Percentiles rank a stretch among this genome's conserved stretches.
Conservation (phyloP, 2,329 filamentous ascomycete genomes). For the Xylariaceae sp. region DNA sequence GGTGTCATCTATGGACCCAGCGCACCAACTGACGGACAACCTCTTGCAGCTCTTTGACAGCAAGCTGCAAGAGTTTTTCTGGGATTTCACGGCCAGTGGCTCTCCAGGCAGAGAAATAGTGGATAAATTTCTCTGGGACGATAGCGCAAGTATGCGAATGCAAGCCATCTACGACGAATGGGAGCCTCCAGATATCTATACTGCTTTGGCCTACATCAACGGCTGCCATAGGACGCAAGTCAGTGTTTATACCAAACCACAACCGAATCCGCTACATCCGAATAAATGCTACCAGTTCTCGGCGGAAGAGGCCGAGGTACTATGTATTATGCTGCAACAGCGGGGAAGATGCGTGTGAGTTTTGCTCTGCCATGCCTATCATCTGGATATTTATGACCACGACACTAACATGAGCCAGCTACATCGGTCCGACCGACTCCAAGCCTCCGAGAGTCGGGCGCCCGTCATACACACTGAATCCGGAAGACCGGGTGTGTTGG, state of each 20-base stretch:
- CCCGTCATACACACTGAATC: slow-evolving; percentile 19
- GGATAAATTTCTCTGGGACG: slow-evolving; percentile 8
- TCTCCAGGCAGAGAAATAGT: slow-evolving; percentile 2
- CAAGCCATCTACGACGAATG: no score
- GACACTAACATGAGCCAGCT: slow-evolving; percentile 16
- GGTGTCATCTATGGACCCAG: slow-evolving; percentile 24
- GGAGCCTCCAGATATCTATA: no score
- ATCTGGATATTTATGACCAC: background rate
- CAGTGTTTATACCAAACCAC: background rate
- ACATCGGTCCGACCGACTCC: background rate
- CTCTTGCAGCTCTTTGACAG: slow-evolving; percentile 24
- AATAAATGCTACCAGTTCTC: slow-evolving; percentile 27
- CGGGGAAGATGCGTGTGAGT: slow-evolving; percentile 25
- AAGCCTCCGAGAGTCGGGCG: slow-evolving; percentile 11
- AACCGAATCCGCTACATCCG: slow-evolving; percentile 13
- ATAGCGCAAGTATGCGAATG: background rate
- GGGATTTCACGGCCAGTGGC: slow-evolving; percentile 6
- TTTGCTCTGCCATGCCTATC: background rate
- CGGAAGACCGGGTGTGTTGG: slow-evolving; percentile 27
- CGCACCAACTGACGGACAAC: slow-evolving; percentile 16
- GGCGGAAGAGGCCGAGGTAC: slow-evolving; percentile 15
- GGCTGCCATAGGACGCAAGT: slow-evolving; percentile 15
- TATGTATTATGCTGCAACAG: slow-evolving; percentile 11
- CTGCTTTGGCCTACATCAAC: slow-evolving; percentile 23
- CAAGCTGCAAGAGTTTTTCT: slow-evolving; percentile 24